Evolutionary conservation across 2,329 filamentous ascomycete species (phyloP), one percentile per base, ranked within the genome.

Genomic region (Colletotrichum sp.): DNA sequence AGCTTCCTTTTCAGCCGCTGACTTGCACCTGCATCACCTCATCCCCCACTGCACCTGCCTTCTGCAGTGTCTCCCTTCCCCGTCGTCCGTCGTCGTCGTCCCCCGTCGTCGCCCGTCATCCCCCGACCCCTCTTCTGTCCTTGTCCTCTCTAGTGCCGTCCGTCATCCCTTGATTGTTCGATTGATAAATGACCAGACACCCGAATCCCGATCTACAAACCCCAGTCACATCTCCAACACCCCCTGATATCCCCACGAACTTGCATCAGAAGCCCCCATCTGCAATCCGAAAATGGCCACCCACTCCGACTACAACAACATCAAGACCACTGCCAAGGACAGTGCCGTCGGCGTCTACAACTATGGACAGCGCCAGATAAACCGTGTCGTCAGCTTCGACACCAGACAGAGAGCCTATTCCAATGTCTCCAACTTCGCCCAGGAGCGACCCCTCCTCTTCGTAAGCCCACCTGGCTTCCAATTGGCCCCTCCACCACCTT

Each of bases 381-480:
- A 91, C 80, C 86, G 87, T 77, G 80, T 89, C 79, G 87, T 95
- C 59, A 90, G 92, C 60, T 92, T 93, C 0, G 86, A 91, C 43
- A 90, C 90, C 75, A 90, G 94, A 66, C 88, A 91, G 77, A 87
- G 88, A 72, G 87, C 91, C 57, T 88, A 92, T 79, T 86, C 89
- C 18, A 87, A 86, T 60, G 83, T 90, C 32, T 86, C 87, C 43
- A 82, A 85, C 7, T 93, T 94, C 80, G 91, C 93, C 18, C 84
- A 88, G 7, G 86, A 89, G 65, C 93, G 93, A 72, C 95, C 95
- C 4, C 86, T 95, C 77, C 86, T 96, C 59, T 92, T 94, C 71
- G 94, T 95, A 87, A 26, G 92, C 83, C 60, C 34, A 39, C 43
- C 64, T 6, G 18, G 39, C 39, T n/a, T 12, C 36, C 65, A 16